These are phyloP conservation scores for Sporothrix variecibatus DNA, from an alignment of 2,329 filamentous ascomycete species.

Conservation along the genomic window DNA sequence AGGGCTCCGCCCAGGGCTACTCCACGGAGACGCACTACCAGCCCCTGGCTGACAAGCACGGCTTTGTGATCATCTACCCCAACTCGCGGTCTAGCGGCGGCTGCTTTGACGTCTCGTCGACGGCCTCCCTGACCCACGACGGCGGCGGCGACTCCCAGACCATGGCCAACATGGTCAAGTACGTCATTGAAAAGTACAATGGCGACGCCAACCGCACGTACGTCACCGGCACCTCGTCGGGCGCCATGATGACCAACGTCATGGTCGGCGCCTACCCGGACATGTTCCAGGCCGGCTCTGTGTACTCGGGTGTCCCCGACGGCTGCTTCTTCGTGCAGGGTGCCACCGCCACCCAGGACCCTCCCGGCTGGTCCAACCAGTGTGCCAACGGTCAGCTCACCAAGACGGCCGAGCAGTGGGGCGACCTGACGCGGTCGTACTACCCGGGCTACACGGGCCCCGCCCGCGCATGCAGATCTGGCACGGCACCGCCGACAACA, in stretches of 20 bases:
- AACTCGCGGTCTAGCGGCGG: constrained; percentile 44
- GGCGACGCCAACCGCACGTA: constrained; percentile 45
- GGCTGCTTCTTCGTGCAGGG: constrained; percentile 53
- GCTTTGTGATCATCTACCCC: constrained; percentile 57
- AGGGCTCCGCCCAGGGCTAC: constrained; percentile 54
- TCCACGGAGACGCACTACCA: constrained; percentile 55
- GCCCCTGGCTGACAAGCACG: constrained; percentile 53
- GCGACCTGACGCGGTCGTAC: constrained; percentile 46
- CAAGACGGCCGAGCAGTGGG: constrained; percentile 46
- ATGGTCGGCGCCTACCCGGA: constrained; percentile 58
- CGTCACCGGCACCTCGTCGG: constrained; percentile 51
- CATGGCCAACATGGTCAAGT: constrained; percentile 58
- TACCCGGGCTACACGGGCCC: constrained; percentile 52
- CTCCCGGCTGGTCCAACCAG: constrained; percentile 54
- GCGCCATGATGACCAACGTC: constrained; percentile 58
- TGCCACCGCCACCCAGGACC: constrained; percentile 42
- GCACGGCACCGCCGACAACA: constrained; percentile 44
- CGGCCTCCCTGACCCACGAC: constrained; percentile 50
- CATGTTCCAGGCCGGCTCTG: constrained; percentile 53
- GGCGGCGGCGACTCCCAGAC: constrained; percentile 54
- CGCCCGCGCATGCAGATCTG: constrained; percentile 44
- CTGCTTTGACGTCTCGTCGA: constrained; percentile 63
- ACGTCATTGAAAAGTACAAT: constrained; percentile 36
- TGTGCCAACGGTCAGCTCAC: constrained; percentile 55
- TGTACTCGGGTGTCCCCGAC: constrained; percentile 56